Evolutionary conservation across 1,284 basidiomycete genomes (phyloP).

Genomic region (Rhodotorula sp.): DNA sequence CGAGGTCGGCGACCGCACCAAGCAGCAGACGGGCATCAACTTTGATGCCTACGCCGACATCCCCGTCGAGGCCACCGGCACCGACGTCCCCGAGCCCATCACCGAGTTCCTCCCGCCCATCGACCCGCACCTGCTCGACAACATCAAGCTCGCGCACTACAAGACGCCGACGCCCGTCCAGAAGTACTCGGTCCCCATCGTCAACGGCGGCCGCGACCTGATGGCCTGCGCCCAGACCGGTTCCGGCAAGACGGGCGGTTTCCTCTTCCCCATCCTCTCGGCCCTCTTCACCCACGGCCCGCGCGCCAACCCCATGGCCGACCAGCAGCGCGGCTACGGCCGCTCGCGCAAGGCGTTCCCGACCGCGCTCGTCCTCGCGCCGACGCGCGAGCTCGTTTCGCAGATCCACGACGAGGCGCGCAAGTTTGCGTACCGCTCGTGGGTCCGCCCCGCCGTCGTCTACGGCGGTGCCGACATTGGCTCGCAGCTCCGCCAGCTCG

Average conservation of each 20-base stretch:
- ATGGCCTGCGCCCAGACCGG: constrained; percentile 99
- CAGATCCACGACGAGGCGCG: constrained; percentile 99
- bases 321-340: constrained; percentile 58
- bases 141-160: constrained; percentile 91
- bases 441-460: constrained; percentile 98
- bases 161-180: constrained; percentile 95
- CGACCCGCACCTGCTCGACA: constrained; percentile 90
- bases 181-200: constrained; percentile 99
- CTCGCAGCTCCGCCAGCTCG: constrained; percentile 88
- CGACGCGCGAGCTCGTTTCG: constrained; percentile 96
- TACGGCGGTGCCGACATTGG: constrained; percentile 99
- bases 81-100: constrained; percentile 91
- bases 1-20: constrained; percentile 70
- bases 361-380: constrained; percentile 92
- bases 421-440: constrained; percentile 99
- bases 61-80: constrained; percentile 96
- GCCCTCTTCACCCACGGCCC: constrained; percentile 88
- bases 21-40: constrained; percentile 91
- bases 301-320: constrained; percentile 62
- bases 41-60: constrained; percentile 99
- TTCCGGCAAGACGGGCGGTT: constrained; percentile 98
- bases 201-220: constrained; percentile 83
- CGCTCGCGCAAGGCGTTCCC: constrained; percentile 89
- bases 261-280: constrained; percentile 98
- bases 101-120: constrained; percentile 86